Percentiles rank a stretch among this genome's conserved stretches.
These are phyloP conservation scores for Phytophthora parvispora DNA, from an alignment of 352 stramenopile species.

Conservation along the genomic window DNA sequence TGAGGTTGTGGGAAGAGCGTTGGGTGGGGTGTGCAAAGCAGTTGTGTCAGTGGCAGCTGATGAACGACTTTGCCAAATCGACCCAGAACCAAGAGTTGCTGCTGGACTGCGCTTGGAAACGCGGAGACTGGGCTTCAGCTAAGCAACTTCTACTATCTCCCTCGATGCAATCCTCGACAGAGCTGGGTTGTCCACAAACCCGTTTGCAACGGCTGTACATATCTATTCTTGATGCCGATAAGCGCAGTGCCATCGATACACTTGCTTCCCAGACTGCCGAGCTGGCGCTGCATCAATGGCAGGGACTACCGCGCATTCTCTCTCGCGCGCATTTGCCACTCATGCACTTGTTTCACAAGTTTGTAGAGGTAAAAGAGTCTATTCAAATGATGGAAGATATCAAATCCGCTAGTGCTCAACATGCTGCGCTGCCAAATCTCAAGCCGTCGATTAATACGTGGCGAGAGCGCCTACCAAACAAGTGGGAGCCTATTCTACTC, in stretches of 20 bases:
- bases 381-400: conserved; percentile 94
- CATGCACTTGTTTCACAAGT: conserved; percentile 93
- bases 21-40: conserved; percentile 95
- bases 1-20: conserved; percentile 89
- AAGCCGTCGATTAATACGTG: conserved; percentile 95
- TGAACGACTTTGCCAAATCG: conserved; percentile 93
- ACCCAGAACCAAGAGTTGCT: conserved; percentile 94
- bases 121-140: conserved; percentile 89
- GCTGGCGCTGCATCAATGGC: conserved; percentile 91
- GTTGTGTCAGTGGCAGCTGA: conserved; percentile 93
- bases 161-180: conserved; percentile 69
- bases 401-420: conserved; percentile 80
- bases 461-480: conserved; percentile 94
- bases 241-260: conserved; percentile 72
- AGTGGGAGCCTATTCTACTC: conserved; percentile 93
- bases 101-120: conserved; percentile 95
- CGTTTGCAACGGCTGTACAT: conserved; percentile 90
- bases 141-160: conserved; percentile 82
- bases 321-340: conserved; percentile 83
- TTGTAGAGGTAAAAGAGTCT: conserved; percentile 94
- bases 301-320: conserved; percentile 85
- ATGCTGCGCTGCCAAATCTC: conserved; percentile 89
- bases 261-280: conserved; percentile 81
- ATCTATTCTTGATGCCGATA: conserved; percentile 88
- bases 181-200: conserved; percentile 81